Base-by-base conservation (phyloP, 2,329 filamentous ascomycete genomes). In the Cryphonectria carpinicola region DNA sequence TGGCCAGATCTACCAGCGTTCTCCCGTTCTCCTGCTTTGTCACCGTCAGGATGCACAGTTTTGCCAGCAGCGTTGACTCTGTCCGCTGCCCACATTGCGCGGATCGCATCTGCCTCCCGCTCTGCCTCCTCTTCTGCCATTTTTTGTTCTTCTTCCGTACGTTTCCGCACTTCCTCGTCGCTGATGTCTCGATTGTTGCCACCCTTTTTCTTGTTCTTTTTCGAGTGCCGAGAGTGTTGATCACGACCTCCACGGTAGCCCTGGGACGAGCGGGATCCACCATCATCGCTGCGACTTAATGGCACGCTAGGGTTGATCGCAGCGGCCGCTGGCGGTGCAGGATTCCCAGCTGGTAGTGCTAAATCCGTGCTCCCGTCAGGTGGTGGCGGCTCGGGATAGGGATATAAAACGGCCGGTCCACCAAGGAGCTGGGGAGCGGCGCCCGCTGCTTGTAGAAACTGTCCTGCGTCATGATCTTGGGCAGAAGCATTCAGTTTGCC, bases 41-140 rank as follows among this genome's bases (percentile, higher is more conserved):
- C 68, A 63, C 74, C 75, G 65, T 71, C 78, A 71, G 72, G 81
- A 75, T 77, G 73, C 68, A 75, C 62, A 4, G 76, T 75, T 1
- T 70, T 72, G 54, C 65, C 61, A 37, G 77, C 75, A 13, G 76
- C 66, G 17, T 76, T 75, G 22, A 56, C 72, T 41, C 77, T 76
- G 28, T 78, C 75, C 35, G 77, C 75, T 28, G 77, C 77, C 78
- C 78, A 79, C 78, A 79, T 79, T n/a, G 76, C 76, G 17, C 75
- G 77, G 28, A 78, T 78, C 60, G 75, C 75, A 32, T 78, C 75
- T 58, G 77, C 78, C 70, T 78, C 75, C 3, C 74, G 76, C 39
- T 75, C 76, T 54, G 75, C 73, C 66, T 76, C 73, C 56, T 78
- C 76, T 65, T 78, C 78, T 7, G 74, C 73, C 49, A 74, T 68